Conservation (phyloP, 352 stramenopile species). For the Globisporangium barbulae region DNA sequence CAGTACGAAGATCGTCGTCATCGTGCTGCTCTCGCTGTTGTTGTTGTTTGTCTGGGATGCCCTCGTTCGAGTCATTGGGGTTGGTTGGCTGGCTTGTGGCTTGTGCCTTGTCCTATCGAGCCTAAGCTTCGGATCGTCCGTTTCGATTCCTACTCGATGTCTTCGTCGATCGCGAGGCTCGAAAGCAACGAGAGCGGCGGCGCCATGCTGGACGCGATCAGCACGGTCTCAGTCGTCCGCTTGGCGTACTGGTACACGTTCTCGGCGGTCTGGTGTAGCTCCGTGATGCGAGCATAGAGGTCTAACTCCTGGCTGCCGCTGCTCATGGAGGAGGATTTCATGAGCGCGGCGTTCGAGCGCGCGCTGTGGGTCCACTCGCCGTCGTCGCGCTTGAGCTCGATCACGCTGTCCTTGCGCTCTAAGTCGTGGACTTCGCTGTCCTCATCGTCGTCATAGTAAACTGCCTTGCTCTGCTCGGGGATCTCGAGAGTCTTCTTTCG, state of each 20-base stretch:
- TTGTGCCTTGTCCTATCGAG: not conserved
- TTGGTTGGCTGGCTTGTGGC: not conserved
- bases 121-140: not conserved
- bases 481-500: slow-evolving; percentile 9
- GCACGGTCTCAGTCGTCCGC: slow-evolving; percentile 10
- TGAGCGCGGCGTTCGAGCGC: not conserved
- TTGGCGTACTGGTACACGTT: slow-evolving; percentile 18
- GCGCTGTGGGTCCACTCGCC: slow-evolving; percentile 9
- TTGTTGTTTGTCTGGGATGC: not conserved
- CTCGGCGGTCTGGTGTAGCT: slow-evolving; percentile 15
- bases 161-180: slow-evolving; percentile 5
- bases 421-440: not conserved
- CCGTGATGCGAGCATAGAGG: slow-evolving; percentile 15
- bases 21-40: not conserved
- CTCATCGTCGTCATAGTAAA: not conserved
- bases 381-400: slow-evolving; percentile 14
- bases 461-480: not conserved
- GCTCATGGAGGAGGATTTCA: not conserved
- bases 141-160: not conserved
- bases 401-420: slow-evolving; percentile 9
- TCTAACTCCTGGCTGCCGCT: not conserved
- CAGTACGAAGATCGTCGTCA: not conserved
- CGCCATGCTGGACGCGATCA: slow-evolving; percentile 4
- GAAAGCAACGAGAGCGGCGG: slow-evolving; percentile 1
- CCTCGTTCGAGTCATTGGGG: not conserved